Evolutionary conservation across 2,329 filamentous ascomycete genomes (phyloP).

Genomic region (Sporothrix brasiliensis): DNA sequence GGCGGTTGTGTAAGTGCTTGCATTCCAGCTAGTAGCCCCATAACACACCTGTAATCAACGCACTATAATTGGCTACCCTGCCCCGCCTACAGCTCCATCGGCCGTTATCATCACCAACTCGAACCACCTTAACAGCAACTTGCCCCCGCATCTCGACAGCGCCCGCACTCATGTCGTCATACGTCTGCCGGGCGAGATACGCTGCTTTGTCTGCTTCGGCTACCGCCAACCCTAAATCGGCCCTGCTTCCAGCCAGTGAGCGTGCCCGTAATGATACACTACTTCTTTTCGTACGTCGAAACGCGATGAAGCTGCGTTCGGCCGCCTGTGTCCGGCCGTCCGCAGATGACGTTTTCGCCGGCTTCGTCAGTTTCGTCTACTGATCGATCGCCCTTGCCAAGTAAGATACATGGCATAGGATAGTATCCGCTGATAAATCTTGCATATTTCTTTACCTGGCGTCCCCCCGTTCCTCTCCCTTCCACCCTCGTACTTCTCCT

Average conservation of each 20-base stretch:
- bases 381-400: slow-evolving; percentile 7
- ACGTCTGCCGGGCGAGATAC: slow-evolving; percentile 20
- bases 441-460: background rate
- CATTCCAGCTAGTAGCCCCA: slow-evolving; percentile 1
- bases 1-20: background rate
- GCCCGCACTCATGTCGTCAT: slow-evolving; percentile 31
- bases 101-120: slow-evolving; percentile 17
- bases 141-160: background rate
- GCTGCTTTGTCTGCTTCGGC: background rate
- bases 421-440: slow-evolving; percentile 25
- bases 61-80: slow-evolving; percentile 26
- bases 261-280: slow-evolving; percentile 28
- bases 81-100: background rate
- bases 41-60: slow-evolving; percentile 18
- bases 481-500: background rate
- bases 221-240: background rate
- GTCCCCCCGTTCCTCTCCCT: too few relatives aligned
- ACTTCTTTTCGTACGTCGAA: slow-evolving; percentile 22
- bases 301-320: background rate
- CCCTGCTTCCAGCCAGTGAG: slow-evolving; percentile 29
- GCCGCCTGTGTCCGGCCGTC: slow-evolving; percentile 1
- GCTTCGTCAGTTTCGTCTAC: background rate
- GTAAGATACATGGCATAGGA: slow-evolving; percentile 6
- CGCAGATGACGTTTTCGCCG: slow-evolving; percentile 3
- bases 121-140: background rate